A percentile compares a stretch with the other conserved stretches of the same genome.
These are phyloP conservation scores for Xylariomycetidae sp. DNA, from an alignment of 2,329 filamentous ascomycete species.

Conservation along the genomic window DNA sequence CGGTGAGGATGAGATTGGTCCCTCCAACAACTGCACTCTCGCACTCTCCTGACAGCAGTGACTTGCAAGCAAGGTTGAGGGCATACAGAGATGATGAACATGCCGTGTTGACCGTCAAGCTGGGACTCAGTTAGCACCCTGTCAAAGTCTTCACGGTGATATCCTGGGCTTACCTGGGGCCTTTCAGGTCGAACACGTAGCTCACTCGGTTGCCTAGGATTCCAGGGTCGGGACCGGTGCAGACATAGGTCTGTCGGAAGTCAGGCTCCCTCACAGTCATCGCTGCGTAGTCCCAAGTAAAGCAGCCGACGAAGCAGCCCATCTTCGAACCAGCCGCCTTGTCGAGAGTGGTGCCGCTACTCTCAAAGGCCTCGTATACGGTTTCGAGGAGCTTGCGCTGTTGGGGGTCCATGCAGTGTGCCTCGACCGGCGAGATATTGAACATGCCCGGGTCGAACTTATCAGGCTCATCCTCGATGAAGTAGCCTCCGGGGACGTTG, in stretches of 20 bases:
- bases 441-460: conserved; percentile 29
- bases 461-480: conserved; percentile 7
- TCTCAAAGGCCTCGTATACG: conserved; percentile 33
- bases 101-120: conserved; percentile 18
- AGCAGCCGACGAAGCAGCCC: conserved; percentile 14
- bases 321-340: conserved; percentile 17
- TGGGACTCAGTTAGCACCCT: conserved; percentile 21
- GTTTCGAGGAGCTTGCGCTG: conserved; percentile 32
- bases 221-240: conserved; percentile 24
- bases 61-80: conserved; percentile 28
- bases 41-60: conserved; percentile 18
- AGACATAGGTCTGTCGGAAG: conserved; percentile 13
- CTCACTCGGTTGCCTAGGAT: conserved; percentile 31
- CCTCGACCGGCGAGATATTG: conserved; percentile 29
- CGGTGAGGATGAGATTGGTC: conserved; percentile 21
- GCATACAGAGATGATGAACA: conserved; percentile 29
- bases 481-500: conserved; percentile 8
- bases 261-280: conserved; percentile 14
- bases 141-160: conserved; percentile 11
- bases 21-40: conserved; percentile 25
- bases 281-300: conserved; percentile 15
- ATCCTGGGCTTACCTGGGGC: conserved; percentile 19
- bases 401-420: conserved; percentile 33
- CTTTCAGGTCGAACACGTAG: conserved; percentile 29
- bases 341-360: conserved; percentile 24